Conservation (phyloP, 2,329 filamentous ascomycete species). For the Byssothecium circinans region DNA sequence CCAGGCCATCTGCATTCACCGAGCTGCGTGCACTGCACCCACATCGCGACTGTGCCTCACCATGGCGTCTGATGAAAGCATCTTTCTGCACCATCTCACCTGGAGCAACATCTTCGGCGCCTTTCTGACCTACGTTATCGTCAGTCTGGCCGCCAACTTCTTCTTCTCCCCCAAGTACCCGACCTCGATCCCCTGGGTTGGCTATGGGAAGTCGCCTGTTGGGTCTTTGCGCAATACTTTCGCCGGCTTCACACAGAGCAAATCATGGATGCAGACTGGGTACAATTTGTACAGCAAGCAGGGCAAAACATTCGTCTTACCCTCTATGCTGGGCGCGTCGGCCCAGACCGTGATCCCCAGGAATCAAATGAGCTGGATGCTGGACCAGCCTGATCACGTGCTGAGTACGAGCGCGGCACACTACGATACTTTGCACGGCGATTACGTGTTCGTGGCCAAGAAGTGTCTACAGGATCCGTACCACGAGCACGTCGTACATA, state of each 20-base stretch:
- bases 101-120: constrained; percentile 7
- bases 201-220: constrained; percentile 28
- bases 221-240: constrained; percentile 20
- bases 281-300: constrained; percentile 30
- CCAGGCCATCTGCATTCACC: no score
- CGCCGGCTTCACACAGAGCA: constrained; percentile 22
- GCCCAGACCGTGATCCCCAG: constrained; percentile 40
- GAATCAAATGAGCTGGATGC: constrained; percentile 44
- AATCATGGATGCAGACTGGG: constrained; percentile 24
- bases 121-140: constrained; percentile 22
- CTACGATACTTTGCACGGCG: constrained; percentile 42
- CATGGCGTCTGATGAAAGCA: background rate
- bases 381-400: constrained; percentile 48
- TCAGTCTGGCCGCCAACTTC: constrained; percentile 16
- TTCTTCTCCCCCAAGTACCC: constrained; percentile 21
- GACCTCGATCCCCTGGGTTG: constrained; percentile 24
- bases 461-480: constrained; percentile 42
- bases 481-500: constrained; percentile 48
- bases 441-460: constrained; percentile 44
- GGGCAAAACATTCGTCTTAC: constrained; percentile 29
- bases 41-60: background rate
- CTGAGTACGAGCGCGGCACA: constrained; percentile 42
- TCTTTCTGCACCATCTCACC: constrained; percentile 5
- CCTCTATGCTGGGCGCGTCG: constrained; percentile 22
- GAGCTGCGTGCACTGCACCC: no score